Conservation (phyloP, 495 filamentous ascomycete genomes). For the Trichoderma asperelloides region DNA sequence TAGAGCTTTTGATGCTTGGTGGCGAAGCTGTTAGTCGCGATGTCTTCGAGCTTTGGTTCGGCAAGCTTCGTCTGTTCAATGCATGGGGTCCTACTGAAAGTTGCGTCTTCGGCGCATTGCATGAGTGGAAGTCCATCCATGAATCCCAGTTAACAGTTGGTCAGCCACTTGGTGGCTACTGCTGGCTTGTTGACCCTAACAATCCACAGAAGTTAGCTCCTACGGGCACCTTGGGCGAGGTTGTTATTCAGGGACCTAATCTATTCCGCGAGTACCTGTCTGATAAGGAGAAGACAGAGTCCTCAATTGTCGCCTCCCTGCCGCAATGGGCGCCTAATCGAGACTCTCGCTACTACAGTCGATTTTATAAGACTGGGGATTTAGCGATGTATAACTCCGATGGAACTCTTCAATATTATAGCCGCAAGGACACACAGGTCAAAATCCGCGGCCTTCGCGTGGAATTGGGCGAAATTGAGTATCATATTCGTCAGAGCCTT, state of each 20-base stretch:
- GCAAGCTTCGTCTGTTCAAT: constrained; percentile 22
- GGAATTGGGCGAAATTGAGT: constrained; percentile 32
- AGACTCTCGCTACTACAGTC: constrained; percentile 4
- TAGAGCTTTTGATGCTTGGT: constrained; percentile 34
- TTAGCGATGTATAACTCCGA: constrained; percentile 33
- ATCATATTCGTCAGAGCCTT: constrained; percentile 15
- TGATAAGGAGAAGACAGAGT: constrained; percentile 26
- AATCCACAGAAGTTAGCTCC: constrained; percentile 37
- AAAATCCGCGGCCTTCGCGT: constrained; percentile 33
- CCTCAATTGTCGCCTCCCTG: constrained; percentile 12
- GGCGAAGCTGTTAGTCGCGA: constrained; percentile 26
- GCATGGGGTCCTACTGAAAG: constrained; percentile 25
- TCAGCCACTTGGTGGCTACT: constrained; percentile 31
- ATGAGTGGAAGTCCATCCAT: constrained; percentile 14
- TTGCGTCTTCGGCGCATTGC: constrained; percentile 18
- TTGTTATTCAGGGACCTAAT: constrained; percentile 36
- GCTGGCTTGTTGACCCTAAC: constrained; percentile 38
- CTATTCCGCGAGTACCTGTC: constrained; percentile 22
- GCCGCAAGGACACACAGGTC: constrained; percentile 26
- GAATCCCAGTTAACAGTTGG: constrained; percentile 35
- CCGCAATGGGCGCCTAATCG: not conserved
- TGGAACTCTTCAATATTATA: constrained; percentile 33
- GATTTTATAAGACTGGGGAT: constrained; percentile 22
- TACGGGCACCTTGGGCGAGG: constrained; percentile 42
- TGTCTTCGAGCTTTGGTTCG: constrained; percentile 14